Conservation (phyloP, 768 basidiomycete species). For the Hysterangium stoloniferum region DNA sequence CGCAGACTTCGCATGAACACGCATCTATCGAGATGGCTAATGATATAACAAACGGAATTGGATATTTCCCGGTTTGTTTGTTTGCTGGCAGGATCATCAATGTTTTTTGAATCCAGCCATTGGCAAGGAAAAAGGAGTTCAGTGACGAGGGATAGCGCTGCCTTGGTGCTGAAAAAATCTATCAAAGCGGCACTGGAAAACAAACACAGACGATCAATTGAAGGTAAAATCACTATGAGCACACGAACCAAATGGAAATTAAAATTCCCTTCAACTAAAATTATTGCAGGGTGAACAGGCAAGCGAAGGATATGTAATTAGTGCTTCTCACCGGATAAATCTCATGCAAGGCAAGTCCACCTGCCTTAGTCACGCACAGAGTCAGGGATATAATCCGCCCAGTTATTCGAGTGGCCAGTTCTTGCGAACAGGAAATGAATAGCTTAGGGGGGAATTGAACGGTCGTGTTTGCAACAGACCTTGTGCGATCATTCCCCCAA, state of each 20-base stretch:
- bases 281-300: neutral
- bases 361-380: constrained; percentile 64
- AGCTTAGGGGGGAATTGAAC: too few relatives aligned
- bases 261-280: constrained; percentile 15
- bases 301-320: neutral
- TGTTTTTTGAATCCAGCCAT: constrained; percentile 53
- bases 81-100: constrained; percentile 44
- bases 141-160: constrained; percentile 43
- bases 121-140: constrained; percentile 49
- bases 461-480: too few relatives aligned
- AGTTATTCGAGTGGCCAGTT: constrained; percentile 59
- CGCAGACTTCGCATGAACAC: too few relatives aligned
- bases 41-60: too few relatives aligned
- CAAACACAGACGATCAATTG: too few relatives aligned
- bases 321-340: constrained; percentile 60
- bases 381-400: constrained; percentile 59
- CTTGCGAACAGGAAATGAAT: too few relatives aligned
- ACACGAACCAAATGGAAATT: constrained; percentile 7
- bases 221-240: too few relatives aligned
- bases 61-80: constrained; percentile 59
- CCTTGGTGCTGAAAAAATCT: too few relatives aligned
- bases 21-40: too few relatives aligned
- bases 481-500: constrained; percentile 84
- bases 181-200: too few relatives aligned
- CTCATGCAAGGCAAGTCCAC: constrained; percentile 48